Percentiles rank a stretch among this genome's conserved stretches.
phyloP scores from a whole-genome alignment of 208 protist species.

The Trypanosoma melophagium region DNA sequence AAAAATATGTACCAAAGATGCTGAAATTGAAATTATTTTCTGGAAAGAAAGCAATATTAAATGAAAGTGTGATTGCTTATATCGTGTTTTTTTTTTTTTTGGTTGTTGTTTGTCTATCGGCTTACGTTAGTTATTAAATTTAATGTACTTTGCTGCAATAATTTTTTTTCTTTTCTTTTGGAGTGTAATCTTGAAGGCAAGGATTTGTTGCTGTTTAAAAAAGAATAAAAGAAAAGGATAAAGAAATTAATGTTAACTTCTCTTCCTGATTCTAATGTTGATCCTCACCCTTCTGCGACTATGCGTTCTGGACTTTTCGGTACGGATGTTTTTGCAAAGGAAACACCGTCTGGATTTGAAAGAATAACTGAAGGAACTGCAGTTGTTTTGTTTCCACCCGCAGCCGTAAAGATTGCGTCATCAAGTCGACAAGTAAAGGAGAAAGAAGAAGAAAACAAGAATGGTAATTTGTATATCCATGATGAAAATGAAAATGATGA shows the following conservation, averaged over 20 bases:
- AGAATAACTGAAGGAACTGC: constrained; percentile 79
- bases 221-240: constrained; percentile 7
- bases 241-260: too few species aligned
- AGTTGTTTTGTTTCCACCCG: constrained; percentile 77
- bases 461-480: constrained; percentile 13
- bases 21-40: too few species aligned
- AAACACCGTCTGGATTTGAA: constrained; percentile 54
- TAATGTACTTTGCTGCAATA: neutral
- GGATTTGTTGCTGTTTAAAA: neutral
- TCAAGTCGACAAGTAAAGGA: neutral
- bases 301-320: constrained; percentile 69
- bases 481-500: constrained; percentile 22
- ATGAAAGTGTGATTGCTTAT: neutral
- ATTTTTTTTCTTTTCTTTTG: constrained; percentile 4
- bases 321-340: constrained; percentile 48
- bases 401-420: constrained; percentile 24
- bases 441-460: constrained; percentile 8
- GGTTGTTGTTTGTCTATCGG: neutral
- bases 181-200: neutral
- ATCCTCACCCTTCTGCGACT: neutral
- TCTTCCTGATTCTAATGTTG: neutral
- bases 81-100: constrained; percentile 12
- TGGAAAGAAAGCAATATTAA: too few species aligned
- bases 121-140: neutral
- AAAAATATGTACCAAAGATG: neutral